Base-by-base conservation (phyloP, 768 basidiomycete genomes). In the Leccinum ochraceum region DNA sequence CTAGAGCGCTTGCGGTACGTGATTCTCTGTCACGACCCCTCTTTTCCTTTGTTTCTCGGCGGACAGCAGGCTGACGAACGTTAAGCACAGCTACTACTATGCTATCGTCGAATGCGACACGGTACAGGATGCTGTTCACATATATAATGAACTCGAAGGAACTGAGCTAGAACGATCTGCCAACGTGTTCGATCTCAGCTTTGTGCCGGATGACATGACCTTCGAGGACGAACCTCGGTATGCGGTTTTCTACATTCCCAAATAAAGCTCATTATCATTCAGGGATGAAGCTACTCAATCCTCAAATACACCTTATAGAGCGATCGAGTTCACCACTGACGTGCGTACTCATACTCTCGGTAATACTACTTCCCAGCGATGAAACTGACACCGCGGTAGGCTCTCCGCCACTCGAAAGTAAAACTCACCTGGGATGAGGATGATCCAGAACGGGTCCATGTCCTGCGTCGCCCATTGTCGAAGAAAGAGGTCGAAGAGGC, bases 401-500 rank as follows among this genome's bases (percentile, higher is more conserved):
- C 96, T 10, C 84, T 99, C 6, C 90, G 96, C 6, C 95, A 98
- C 72, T 99, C 97, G 14, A 97, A 94, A 79, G 96, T 98, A 61
- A 97, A 93, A 69, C 83, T 98, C 34, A 97, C 95, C 5, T 99
- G 97, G 97, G 97, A 99, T 65, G 92, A 95, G 57, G 97, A 98
- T 73, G 95, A 98, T 66, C 88, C 92, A 0, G 90, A 95, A 68
- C 88, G 96, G 44, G 83, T 81, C 59, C 86, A 86, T 49, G 67
- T 95, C 53, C 93, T 95, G 1, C 86, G 94, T 51, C 88, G 94
- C 22, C 79, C 80, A 1, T 78, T 97, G 46, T 85, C 91, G 0
- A 82, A 83, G 56, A 88, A 94, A 69, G 94, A 98, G 71, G 88
- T 98, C 28, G 95, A 97, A 53, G 90, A 95, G 60, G 85, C 86